Base-by-base conservation (phyloP, 2,329 filamentous ascomycete species). In the Chrysosporium keratinophilum region DNA sequence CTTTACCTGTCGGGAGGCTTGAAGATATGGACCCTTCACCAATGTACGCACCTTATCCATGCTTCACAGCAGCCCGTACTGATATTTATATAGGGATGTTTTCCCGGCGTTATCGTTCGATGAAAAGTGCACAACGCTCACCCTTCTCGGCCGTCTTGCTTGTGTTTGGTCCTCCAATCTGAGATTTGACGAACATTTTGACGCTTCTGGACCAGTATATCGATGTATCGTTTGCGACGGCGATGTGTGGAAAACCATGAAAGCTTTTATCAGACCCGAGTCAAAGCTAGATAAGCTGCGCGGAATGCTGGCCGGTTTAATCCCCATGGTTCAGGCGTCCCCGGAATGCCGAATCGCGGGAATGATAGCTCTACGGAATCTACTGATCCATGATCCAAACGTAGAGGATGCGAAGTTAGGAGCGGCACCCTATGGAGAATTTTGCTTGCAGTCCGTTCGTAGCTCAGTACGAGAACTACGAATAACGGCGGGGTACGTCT, bases 381-480 rank as follows among this genome's bases (percentile, higher is more conserved):
- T 93, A 40, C 75, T 87, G 23, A 75, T 78, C 46, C 88, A 95
- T 67, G 82, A 81, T 3, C 71, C 74, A 14, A 76, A 81, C 50
- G 58, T 72, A 0, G 73, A 76, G 2, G 74, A 86, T 51, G 71
- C 91, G 31, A 80, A 87, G 58, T 71, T 96, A 1, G 79, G 83
- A 55, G 74, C 71, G 1, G 89, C 87, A 7, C 67, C 72, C 0
- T 71, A 88, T 40, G 89, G 87, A 0, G 83, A 90, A 62, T 91
- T 87, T 80, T 90, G 88, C 63, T 72, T 96, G 3, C 81, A 85
- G 60, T 88, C 85, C 0, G 73, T 97, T 39, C 83, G 84, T 58
- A 95, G 90, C 67, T 94, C 90, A 1, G 69, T 88, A 17, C 80
- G 91, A 64, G 93, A 97, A 66, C 73, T 97, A 28, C 83, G 91